phyloP scores from a whole-genome alignment of 75 land plant species.

The Pinus taeda region DNA sequence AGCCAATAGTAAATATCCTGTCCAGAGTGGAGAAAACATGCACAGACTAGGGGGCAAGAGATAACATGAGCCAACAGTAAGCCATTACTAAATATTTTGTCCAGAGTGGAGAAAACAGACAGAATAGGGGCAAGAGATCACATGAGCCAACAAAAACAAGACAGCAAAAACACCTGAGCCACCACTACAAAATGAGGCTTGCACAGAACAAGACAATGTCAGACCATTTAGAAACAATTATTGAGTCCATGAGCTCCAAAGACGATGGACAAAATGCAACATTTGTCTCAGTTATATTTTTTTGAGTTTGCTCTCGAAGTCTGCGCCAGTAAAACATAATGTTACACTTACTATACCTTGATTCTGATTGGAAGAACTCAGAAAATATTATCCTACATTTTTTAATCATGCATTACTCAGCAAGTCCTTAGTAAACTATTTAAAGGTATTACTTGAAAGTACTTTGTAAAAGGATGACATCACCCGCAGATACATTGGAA shows the following conservation, averaged over 20 bases:
- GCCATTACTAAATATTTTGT: neutral
- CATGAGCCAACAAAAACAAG: neutral
- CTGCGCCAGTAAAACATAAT: neutral
- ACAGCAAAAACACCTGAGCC: neutral
- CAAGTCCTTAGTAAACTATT: constrained; percentile 5
- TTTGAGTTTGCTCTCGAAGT: neutral
- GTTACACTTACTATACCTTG: neutral
- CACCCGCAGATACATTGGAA: constrained; percentile 27
- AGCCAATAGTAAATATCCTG: neutral
- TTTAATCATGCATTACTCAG: neutral
- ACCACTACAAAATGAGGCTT: too few species aligned
- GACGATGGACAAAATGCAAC: too few species aligned
- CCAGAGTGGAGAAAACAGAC: neutral
- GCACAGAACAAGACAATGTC: too few species aligned
- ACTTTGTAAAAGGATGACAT: constrained; percentile 56
- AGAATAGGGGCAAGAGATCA: neutral
- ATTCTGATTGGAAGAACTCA: neutral
- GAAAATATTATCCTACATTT: neutral
- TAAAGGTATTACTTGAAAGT: neutral
- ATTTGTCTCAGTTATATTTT: too few species aligned
- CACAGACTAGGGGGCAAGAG: neutral
- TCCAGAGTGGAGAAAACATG: neutral
- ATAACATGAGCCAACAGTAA: neutral
- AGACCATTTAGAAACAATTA: too few species aligned
- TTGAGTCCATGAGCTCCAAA: too few species aligned